Evolutionary conservation across 352 stramenopile species (phyloP).

Genomic region (Lagenidium sp.): DNA sequence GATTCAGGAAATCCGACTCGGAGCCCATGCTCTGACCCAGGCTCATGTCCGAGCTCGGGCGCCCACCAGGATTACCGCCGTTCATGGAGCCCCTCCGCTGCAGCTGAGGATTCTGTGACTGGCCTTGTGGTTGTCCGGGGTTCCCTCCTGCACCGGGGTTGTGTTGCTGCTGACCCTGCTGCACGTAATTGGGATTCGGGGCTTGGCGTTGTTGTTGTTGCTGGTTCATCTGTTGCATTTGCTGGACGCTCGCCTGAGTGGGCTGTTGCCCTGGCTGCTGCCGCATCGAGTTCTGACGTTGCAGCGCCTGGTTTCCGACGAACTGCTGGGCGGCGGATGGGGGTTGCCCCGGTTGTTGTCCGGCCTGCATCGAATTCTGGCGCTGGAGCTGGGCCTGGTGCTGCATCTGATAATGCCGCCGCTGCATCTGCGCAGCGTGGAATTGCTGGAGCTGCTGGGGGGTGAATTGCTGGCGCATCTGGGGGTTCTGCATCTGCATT

Average conservation of each 20-base stretch:
- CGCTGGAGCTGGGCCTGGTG: slow-evolving; percentile 58
- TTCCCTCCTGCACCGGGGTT: too few relatives aligned
- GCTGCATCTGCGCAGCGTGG: slow-evolving; percentile 24
- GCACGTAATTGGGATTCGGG: slow-evolving; percentile 56
- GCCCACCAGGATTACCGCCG: slow-evolving; percentile 14
- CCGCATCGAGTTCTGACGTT: slow-evolving; percentile 44
- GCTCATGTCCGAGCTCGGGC: slow-evolving; percentile 43
- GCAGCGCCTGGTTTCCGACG: slow-evolving; percentile 13
- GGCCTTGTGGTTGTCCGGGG: slow-evolving; percentile 1
- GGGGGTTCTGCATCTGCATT: slow-evolving; percentile 78
- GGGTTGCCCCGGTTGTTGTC: not conserved
- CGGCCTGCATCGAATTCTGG: slow-evolving; percentile 40
- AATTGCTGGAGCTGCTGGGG: slow-evolving; percentile 78
- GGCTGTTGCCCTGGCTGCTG: slow-evolving; percentile 13
- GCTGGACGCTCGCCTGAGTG: slow-evolving; percentile 12
- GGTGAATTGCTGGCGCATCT: slow-evolving; percentile 74
- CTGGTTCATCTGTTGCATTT: slow-evolving; percentile 21
- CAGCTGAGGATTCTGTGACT: slow-evolving; percentile 21
- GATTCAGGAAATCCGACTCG: slow-evolving; percentile 77
- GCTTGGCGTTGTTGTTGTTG: slow-evolving; percentile 42
- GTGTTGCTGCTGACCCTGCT: slow-evolving; percentile 23
- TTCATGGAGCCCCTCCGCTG: slow-evolving; percentile 30
- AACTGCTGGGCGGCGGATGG: too few relatives aligned
- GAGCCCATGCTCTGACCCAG: slow-evolving; percentile 24
- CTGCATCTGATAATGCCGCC: slow-evolving; percentile 41